These are phyloP conservation scores for Lotus japonicus DNA, from an alignment of 306 rosid genomes.

Conservation along the genomic window DNA sequence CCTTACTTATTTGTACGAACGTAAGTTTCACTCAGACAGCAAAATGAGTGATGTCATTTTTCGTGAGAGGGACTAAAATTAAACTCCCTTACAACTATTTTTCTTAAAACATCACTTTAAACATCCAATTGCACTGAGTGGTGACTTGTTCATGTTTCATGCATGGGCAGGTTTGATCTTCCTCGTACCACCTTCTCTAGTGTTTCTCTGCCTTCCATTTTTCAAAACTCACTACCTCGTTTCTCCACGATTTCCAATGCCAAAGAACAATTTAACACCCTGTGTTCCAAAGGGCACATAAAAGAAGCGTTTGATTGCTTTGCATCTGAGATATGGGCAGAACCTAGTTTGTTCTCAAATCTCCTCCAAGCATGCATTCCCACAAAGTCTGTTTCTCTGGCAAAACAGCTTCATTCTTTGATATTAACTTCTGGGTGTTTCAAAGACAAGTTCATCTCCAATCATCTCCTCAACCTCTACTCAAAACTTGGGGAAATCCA, in stretches of 20 bases:
- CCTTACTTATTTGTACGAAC: too few relatives aligned
- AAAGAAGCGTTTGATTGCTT: constrained; percentile 54
- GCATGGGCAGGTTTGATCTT: constrained; percentile 45
- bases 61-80: too few relatives aligned
- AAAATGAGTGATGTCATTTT: too few relatives aligned
- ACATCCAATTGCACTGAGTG: too few relatives aligned
- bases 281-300: constrained; percentile 50
- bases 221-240: constrained; percentile 2
- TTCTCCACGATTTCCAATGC: constrained; percentile 31
- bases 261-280: constrained; percentile 32
- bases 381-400: constrained; percentile 42
- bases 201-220: constrained; percentile 14
- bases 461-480: constrained; percentile 76
- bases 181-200: constrained; percentile 18
- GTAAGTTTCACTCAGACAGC: too few relatives aligned
- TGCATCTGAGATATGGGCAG: constrained; percentile 44
- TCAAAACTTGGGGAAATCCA: constrained; percentile 53
- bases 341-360: constrained; percentile 65
- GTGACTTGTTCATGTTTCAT: constrained; percentile 12
- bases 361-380: constrained; percentile 64
- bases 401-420: constrained; percentile 70
- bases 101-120: too few relatives aligned
- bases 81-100: too few relatives aligned
- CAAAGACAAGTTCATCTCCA: constrained; percentile 63
- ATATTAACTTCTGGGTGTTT: constrained; percentile 67